These are phyloP conservation scores for Ilyonectria robusta DNA, from an alignment of 2,329 filamentous ascomycete species.

Conservation along the genomic window DNA sequence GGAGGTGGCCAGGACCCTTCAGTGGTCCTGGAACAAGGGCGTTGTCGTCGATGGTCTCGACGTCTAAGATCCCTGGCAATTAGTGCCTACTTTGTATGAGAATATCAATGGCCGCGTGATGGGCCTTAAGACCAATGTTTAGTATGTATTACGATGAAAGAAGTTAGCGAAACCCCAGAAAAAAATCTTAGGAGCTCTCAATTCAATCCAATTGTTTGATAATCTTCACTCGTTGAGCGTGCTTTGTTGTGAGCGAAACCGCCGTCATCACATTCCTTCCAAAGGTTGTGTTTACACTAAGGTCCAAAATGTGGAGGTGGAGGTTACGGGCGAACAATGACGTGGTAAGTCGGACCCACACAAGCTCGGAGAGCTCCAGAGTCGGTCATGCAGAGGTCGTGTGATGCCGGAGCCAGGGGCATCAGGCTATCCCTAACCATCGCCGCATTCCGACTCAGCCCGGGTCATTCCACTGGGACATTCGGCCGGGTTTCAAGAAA, in stretches of 20 bases:
- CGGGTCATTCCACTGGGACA: conserved; percentile 29
- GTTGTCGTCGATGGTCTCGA: conserved; percentile 88
- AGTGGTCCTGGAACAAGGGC: conserved; percentile 90
- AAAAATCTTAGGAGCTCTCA: conserved; percentile 49
- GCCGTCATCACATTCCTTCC: conserved; percentile 16
- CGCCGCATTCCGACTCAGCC: conserved; percentile 28
- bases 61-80: conserved; percentile 69
- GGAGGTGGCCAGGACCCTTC: conserved; percentile 81
- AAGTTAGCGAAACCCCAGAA: conserved; percentile 48
- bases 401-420: conserved; percentile 42
- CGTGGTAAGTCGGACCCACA: conserved; percentile 45
- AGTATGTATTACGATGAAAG: conserved; percentile 44
- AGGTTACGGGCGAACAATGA: conserved; percentile 42
- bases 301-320: conserved; percentile 45
- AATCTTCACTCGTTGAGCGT: not conserved
- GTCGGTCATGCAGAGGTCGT: conserved; percentile 37
- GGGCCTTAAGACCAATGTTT: conserved; percentile 45
- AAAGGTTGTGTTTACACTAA: conserved; percentile 12
- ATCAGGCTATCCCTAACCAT: conserved; percentile 28
- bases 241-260: not conserved
- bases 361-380: conserved; percentile 48
- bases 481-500: conserved; percentile 8
- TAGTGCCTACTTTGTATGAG: conserved; percentile 47
- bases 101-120: conserved; percentile 41
- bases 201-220: conserved; percentile 40